Conservation (phyloP, 495 filamentous ascomycete genomes). For the Tuber calosporum region DNA sequence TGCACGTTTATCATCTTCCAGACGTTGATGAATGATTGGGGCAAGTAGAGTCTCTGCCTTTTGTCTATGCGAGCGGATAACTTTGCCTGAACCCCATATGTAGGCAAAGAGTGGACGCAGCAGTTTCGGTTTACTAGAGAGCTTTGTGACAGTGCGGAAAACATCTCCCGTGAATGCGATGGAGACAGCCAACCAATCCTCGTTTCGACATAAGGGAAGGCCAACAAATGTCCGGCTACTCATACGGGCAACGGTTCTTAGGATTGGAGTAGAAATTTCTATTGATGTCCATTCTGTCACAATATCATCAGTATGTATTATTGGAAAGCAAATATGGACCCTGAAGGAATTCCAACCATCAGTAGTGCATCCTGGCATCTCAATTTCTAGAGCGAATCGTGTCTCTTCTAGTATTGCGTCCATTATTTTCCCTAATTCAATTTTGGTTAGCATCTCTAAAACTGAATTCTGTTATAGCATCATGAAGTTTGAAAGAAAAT, state of each 20-base stretch:
- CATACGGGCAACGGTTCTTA: conserved; percentile 52
- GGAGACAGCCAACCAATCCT: conserved; percentile 54
- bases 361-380: conserved; percentile 16
- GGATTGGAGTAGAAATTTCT: conserved; percentile 43
- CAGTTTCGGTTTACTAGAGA: conserved; percentile 43
- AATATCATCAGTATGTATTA: not conserved
- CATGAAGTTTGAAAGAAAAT: not conserved
- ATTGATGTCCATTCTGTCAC: conserved; percentile 45
- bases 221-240: conserved; percentile 57
- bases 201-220: conserved; percentile 48
- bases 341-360: not conserved
- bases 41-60: conserved; percentile 17
- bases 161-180: conserved; percentile 54
- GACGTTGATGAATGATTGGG: conserved; percentile 31
- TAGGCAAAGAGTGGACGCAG: conserved; percentile 42
- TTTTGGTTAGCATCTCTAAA: not conserved
- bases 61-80: conserved; percentile 3
- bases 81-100: not conserved
- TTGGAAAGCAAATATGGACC: too few relatives aligned
- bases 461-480: not conserved
- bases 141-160: conserved; percentile 43
- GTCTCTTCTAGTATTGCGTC: conserved; percentile 18
- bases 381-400: conserved; percentile 13
- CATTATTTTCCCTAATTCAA: conserved; percentile 18
- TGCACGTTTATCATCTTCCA: conserved; percentile 21